phyloP scores from a whole-genome alignment of 148 eudicot genomes.

The Chenopodium berlandieri region DNA sequence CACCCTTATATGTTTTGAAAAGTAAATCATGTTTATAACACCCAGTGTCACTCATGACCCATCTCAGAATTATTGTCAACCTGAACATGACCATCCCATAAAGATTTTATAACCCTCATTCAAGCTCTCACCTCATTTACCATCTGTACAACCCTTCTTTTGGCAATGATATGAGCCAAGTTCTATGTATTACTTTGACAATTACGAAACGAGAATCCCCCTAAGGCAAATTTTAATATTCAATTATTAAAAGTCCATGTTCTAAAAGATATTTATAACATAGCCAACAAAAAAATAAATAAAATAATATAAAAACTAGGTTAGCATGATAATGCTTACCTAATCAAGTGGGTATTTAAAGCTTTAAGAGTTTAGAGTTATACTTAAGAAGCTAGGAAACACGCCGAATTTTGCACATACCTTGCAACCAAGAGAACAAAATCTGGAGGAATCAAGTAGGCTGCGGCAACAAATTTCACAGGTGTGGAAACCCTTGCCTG shows the following conservation, averaged over 20 bases:
- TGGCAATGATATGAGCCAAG: neutral
- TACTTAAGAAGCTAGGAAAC: neutral
- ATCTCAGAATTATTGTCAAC: neutral
- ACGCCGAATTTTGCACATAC: slow-evolving; percentile 14
- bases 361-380: neutral
- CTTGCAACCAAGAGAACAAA: slow-evolving; percentile 68
- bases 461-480: slow-evolving; percentile 48
- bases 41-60: neutral
- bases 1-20: neutral
- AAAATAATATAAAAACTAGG: no score
- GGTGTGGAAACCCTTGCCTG: slow-evolving; percentile 42
- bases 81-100: neutral
- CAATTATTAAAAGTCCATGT: neutral
- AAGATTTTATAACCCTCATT: no score
- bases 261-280: neutral
- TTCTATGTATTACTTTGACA: neutral
- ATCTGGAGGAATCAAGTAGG: slow-evolving; percentile 49
- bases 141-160: neutral
- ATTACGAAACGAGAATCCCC: neutral
- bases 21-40: neutral
- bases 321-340: no score
- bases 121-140: neutral
- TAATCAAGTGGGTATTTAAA: no score
- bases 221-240: neutral
- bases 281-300: no score